These are phyloP conservation scores for Helotiales sp. DNA, from an alignment of 2,329 filamentous ascomycete species.

Conservation along the genomic window DNA sequence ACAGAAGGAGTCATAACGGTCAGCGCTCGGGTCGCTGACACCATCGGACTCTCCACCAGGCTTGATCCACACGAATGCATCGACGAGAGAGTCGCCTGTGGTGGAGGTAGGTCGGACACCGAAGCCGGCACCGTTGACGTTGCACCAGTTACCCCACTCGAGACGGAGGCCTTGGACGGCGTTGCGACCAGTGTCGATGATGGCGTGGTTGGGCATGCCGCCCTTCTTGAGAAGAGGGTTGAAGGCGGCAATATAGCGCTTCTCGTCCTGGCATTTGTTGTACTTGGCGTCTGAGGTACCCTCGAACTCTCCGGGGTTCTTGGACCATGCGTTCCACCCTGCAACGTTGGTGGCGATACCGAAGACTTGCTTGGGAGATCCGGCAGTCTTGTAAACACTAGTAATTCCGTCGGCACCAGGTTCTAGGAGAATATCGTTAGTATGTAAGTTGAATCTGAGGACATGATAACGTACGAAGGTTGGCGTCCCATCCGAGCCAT, in stretches of 20 bases:
- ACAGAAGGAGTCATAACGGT: constrained; percentile 56
- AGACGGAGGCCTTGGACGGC: constrained; percentile 49
- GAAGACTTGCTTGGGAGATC: constrained; percentile 55
- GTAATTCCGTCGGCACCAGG: constrained; percentile 55
- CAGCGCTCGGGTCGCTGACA: constrained; percentile 41
- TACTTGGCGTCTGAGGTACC: constrained; percentile 53
- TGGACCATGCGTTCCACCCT: constrained; percentile 55
- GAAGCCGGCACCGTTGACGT: constrained; percentile 43
- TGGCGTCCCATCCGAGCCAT: constrained; percentile 63
- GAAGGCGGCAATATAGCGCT: constrained; percentile 49
- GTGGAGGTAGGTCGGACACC: constrained; percentile 41
- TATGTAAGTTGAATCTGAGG: not conserved
- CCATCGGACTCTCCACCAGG: constrained; percentile 44
- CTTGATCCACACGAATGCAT: constrained; percentile 46
- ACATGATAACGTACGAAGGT: constrained; percentile 46
- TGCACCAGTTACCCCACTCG: constrained; percentile 55
- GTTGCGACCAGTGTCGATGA: constrained; percentile 58
- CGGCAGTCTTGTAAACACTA: constrained; percentile 55
- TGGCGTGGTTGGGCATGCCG: constrained; percentile 48
- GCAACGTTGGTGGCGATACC: constrained; percentile 63
- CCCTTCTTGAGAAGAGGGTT: constrained; percentile 41
- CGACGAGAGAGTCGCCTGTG: constrained; percentile 36
- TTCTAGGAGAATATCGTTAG: constrained; percentile 2
- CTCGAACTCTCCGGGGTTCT: constrained; percentile 38
- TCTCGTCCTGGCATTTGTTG: constrained; percentile 51